Evolutionary conservation across 805 yeast species (phyloP).

Genomic region (Wickerhamomyces hampshirensis): DNA sequence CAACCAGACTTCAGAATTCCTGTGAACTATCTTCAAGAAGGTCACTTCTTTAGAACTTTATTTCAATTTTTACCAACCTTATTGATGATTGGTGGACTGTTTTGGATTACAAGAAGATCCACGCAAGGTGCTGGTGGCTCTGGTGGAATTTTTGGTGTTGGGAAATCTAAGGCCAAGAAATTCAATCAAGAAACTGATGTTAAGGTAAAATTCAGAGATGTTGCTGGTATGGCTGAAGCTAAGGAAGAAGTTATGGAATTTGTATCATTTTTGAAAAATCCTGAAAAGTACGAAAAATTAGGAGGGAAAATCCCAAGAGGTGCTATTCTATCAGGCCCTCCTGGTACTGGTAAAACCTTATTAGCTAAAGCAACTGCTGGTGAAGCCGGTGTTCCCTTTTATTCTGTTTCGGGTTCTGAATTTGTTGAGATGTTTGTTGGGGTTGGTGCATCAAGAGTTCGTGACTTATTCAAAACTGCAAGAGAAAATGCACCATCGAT

Average conservation of each 20-base stretch:
- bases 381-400: slow-evolving; percentile 97
- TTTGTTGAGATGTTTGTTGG: slow-evolving; percentile 99
- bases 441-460: slow-evolving; percentile 97
- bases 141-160: slow-evolving; percentile 84
- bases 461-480: slow-evolving; percentile 90
- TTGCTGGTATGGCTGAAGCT: slow-evolving; percentile 97
- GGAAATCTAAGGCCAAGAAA: slow-evolving; percentile 85
- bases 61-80: slow-evolving; percentile 85
- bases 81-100: slow-evolving; percentile 81
- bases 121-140: slow-evolving; percentile 41
- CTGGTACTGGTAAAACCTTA: slow-evolving; percentile 98
- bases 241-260: slow-evolving; percentile 98
- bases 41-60: slow-evolving; percentile 56
- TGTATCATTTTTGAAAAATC: slow-evolving; percentile 88
- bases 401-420: slow-evolving; percentile 94
- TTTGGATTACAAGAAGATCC: slow-evolving; percentile 72
- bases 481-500: slow-evolving; percentile 93
- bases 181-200: slow-evolving; percentile 92
- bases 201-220: slow-evolving; percentile 85
- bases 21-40: slow-evolving; percentile 70
- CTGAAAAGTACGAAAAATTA: slow-evolving; percentile 80
- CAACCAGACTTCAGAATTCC: slow-evolving; percentile 69
- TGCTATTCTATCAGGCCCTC: slow-evolving; percentile 95
- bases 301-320: slow-evolving; percentile 99
- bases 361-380: slow-evolving; percentile 99